A percentile compares a stretch with the other conserved stretches of the same genome.
Evolutionary conservation across 140 eudicot genomes (phyloP).

Genomic region (Flaveria floridana): DNA sequence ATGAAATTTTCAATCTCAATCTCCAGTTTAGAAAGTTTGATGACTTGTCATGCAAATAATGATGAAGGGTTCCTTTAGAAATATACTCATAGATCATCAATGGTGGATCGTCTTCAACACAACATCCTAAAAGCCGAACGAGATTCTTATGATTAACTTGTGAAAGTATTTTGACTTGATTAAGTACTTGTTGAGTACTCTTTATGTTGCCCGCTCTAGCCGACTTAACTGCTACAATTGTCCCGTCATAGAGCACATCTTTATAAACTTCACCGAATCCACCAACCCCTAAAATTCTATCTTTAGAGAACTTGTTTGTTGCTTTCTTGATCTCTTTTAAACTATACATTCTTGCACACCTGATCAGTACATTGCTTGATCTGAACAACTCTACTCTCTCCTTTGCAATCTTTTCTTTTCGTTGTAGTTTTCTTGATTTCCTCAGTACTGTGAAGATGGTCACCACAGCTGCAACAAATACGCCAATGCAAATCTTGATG

Average conservation of each 20-base stretch:
- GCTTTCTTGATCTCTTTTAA: slow-evolving; percentile 56
- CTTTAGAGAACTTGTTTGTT: slow-evolving; percentile 48
- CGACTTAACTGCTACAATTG: slow-evolving; percentile 49
- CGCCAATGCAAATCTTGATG: slow-evolving; percentile 40
- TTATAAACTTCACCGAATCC: slow-evolving; percentile 73
- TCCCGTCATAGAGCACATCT: slow-evolving; percentile 55
- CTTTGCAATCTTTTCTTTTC: slow-evolving; percentile 42
- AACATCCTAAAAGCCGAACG: slow-evolving; percentile 60
- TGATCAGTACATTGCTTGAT: slow-evolving; percentile 45
- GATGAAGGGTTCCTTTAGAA: slow-evolving; percentile 52
- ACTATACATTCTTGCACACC: slow-evolving; percentile 48
- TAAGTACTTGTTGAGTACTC: slow-evolving; percentile 62
- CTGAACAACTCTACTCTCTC: slow-evolving; percentile 58
- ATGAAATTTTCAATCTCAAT: slow-evolving; percentile 43
- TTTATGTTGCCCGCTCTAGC: slow-evolving; percentile 56
- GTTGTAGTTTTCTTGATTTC: slow-evolving; percentile 29
- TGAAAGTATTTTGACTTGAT: slow-evolving; percentile 62
- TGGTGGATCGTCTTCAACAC: slow-evolving; percentile 58
- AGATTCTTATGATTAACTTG: slow-evolving; percentile 65
- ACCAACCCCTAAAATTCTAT: slow-evolving; percentile 50
- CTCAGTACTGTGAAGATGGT: slow-evolving; percentile 21
- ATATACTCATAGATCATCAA: slow-evolving; percentile 60
- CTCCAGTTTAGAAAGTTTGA: slow-evolving; percentile 38
- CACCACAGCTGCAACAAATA: slow-evolving; percentile 36
- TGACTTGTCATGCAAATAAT: slow-evolving; percentile 46